Evolutionary conservation across 1,139 yeast genomes (phyloP).

Genomic region (Williopsis jadinii): DNA sequence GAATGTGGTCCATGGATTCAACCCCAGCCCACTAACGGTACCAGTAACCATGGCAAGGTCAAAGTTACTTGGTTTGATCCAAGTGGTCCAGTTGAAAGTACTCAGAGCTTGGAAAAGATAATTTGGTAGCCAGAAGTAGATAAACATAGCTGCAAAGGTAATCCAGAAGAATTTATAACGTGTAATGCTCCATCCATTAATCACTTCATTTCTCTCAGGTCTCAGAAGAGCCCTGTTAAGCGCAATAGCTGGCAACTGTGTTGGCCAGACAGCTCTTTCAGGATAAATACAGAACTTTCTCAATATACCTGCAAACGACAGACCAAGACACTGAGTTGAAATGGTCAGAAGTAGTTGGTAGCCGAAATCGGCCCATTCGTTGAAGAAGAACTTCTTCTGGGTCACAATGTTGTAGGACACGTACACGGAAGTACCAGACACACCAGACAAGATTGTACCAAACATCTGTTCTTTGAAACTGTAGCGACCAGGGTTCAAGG

Average conservation of each 20-base stretch:
- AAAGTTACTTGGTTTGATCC: slow-evolving; percentile 52
- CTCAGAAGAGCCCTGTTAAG: slow-evolving; percentile 44
- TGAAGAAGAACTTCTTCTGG: slow-evolving; percentile 28
- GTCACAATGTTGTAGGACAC: slow-evolving; percentile 55
- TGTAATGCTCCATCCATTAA: slow-evolving; percentile 47
- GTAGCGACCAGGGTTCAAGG: slow-evolving; percentile 60
- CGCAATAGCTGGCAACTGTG: slow-evolving; percentile 46
- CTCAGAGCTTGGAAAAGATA: slow-evolving; percentile 44
- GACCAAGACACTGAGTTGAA: slow-evolving; percentile 53
- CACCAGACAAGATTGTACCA: slow-evolving; percentile 35
- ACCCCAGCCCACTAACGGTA: slow-evolving; percentile 40
- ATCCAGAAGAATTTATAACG: slow-evolving; percentile 40
- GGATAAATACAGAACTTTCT: slow-evolving; percentile 55
- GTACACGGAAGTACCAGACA: slow-evolving; percentile 41
- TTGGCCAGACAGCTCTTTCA: slow-evolving; percentile 50
- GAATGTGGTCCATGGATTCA: slow-evolving; percentile 47
- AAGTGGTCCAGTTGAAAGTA: slow-evolving; percentile 55
- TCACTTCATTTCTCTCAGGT: slow-evolving; percentile 34
- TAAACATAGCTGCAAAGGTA: slow-evolving; percentile 32
- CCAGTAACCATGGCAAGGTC: slow-evolving; percentile 52
- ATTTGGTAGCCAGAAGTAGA: slow-evolving; percentile 53
- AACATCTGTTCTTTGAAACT: slow-evolving; percentile 63
- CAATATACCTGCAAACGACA: slow-evolving; percentile 57
- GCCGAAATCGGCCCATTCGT: slow-evolving; percentile 38
- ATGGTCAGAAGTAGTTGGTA: slow-evolving; percentile 40